Evolutionary conservation across 2,329 filamentous ascomycete species (phyloP).

Genomic region (Phialophora chinensis): DNA sequence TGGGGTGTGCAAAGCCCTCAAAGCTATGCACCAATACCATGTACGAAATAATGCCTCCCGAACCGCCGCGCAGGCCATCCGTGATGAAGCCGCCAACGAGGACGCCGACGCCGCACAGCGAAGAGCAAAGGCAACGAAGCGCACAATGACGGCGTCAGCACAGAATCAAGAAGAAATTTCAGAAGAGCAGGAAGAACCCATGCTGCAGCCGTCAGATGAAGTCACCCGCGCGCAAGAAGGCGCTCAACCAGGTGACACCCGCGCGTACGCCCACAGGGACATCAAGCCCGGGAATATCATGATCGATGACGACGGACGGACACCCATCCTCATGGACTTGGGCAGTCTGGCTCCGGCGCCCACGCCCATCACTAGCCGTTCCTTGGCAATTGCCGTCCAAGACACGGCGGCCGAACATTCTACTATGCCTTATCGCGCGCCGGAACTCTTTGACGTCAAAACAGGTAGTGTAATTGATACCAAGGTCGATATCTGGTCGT

Average conservation of each 20-base stretch:
- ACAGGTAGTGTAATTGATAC: constrained; percentile 90
- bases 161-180: constrained; percentile 69
- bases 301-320: constrained; percentile 88
- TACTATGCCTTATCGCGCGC: constrained; percentile 97
- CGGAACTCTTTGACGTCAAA: constrained; percentile 97
- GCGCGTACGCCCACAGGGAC: constrained; percentile 91
- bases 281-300: constrained; percentile 99
- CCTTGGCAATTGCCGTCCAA: constrained; percentile 87
- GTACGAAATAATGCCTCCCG: constrained; percentile 55
- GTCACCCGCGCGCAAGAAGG: constrained; percentile 71
- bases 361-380: constrained; percentile 85
- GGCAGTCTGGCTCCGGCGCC: constrained; percentile 88
- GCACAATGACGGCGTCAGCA: constrained; percentile 48
- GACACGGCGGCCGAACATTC: constrained; percentile 94
- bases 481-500: constrained; percentile 96
- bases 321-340: constrained; percentile 95
- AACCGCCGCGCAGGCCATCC: constrained; percentile 61
- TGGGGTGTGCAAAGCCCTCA: constrained; percentile 85
- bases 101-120: constrained; percentile 52
- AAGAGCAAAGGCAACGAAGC: constrained; percentile 50
- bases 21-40: constrained; percentile 88
- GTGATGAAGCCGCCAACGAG: constrained; percentile 61
- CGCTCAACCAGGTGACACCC: constrained; percentile 69
- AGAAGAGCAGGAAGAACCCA: constrained; percentile 77
- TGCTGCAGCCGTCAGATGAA: constrained; percentile 73